Base-by-base conservation (phyloP, 2,329 filamentous ascomycete genomes). In the Didymella glomerata region DNA sequence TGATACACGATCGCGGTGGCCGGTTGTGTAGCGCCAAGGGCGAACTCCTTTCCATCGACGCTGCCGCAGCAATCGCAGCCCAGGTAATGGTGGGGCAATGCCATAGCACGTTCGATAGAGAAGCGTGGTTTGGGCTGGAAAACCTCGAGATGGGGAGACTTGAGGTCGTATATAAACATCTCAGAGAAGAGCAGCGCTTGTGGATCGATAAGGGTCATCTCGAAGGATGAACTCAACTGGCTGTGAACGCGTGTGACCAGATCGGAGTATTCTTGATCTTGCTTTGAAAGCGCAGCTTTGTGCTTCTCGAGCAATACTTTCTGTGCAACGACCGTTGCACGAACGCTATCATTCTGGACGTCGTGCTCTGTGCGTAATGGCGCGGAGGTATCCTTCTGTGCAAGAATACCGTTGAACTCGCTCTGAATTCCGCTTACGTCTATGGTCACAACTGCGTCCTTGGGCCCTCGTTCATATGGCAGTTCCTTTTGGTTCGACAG, bases 301-400 rank as follows among this genome's bases (percentile, higher is more conserved):
- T 93, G 88, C 63, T 87, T 90, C 77, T 89, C 92, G 40, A 95
- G 82, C 69, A 93, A 88, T 18, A 95, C 90, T 72, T 91, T 90
- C 71, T 94, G 90, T 16, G 90, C 90, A 49, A 94, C 87, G 30
- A 94, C 86, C 0, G 91, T 94, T 1, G 91, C 92, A 44, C 92
- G 84, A 40, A 92, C 78, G 42, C 90, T 87, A 64, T 87, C 88
- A 77, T 85, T 82, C 41, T 89, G 88, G 11, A 89, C 84, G 67
- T 89, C 89, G 75, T 95, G 90, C 72, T 89, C 89, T 77, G 89
- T 96, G 62, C 88, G 87, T 28, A 96, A 82, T 82, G 76, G 70
- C 38, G 68, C 60, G 50, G 62, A 69, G 18, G 52, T 64, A 1
- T 59, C 62, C 38, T 70, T 68, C 3, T 68, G 54, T 48, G 69